phyloP scores from a whole-genome alignment of 228 moss, liverwort and hornwort genomes.

The Sphagnum fallax region DNA sequence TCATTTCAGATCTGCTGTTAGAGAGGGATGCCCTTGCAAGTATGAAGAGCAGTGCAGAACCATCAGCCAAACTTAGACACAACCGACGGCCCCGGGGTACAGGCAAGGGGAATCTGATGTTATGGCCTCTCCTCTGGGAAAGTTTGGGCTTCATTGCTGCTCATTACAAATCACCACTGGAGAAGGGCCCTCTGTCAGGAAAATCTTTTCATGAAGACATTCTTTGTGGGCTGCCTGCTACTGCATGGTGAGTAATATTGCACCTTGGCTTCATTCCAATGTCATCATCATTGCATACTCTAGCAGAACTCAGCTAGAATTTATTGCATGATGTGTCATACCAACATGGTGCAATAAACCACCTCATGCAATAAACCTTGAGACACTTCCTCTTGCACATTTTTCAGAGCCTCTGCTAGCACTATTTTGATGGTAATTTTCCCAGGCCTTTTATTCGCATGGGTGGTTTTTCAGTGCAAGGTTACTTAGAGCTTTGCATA shows the following conservation, averaged over 20 bases:
- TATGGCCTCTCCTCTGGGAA: conserved; percentile 72
- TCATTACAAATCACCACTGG: conserved; percentile 27
- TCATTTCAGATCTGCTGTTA: conserved; percentile 34
- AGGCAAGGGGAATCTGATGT: conserved; percentile 48
- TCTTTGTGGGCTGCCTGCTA: conserved; percentile 35
- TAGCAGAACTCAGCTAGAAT: background rate
- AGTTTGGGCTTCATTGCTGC: conserved; percentile 68
- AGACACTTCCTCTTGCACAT: too few species aligned
- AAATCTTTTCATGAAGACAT: conserved; percentile 13
- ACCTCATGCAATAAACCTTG: too few species aligned
- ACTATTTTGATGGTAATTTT: too few species aligned
- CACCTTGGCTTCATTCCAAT: background rate
- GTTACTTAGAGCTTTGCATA: conserved; percentile 52
- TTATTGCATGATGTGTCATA: too few species aligned
- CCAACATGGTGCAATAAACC: too few species aligned
- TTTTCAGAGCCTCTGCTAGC: too few species aligned
- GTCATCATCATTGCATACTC: background rate
- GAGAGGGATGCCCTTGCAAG: conserved; percentile 19
- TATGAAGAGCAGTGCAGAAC: conserved; percentile 12
- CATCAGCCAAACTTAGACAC: conserved; percentile 16
- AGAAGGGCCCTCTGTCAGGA: conserved; percentile 16
- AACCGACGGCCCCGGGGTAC: conserved; percentile 37
- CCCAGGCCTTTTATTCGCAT: too few species aligned
- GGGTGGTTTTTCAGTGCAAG: conserved; percentile 35
- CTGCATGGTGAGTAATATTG: conserved; percentile 52